Base-by-base conservation (phyloP, 129 eudicot genomes). In the Oenanthe sinensis region DNA sequence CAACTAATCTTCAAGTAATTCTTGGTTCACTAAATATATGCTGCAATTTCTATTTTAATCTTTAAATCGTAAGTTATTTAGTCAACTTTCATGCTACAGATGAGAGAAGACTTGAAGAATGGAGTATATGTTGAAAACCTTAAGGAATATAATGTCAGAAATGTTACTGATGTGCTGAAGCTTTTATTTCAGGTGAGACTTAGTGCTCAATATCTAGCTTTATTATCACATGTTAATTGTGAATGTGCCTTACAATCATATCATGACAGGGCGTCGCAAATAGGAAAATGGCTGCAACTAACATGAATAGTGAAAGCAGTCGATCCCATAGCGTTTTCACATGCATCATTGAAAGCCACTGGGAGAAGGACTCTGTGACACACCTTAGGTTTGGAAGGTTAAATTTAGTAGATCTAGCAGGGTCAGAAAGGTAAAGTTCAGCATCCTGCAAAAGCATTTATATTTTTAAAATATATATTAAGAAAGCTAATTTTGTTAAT, bases 321-420 rank as follows among this genome's bases (percentile, higher is more conserved):
- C 87, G 98, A 46, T 93, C 98, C 79, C 96, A 93, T 75, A 93
- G 98, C 79, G 98, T 93, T 79, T 90, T 93, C 84, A 93, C 96
- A 46, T 93, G 98, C 88, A 79, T 83, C 37, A 83, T 93, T 82
- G 98, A 93, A 87, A 93, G 98, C 83, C 87, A 83, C 19, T 90
- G 98, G 96, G 98, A 93, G 81, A 90, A 86, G 74, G 98, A 93
- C 79, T 87, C 92, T 10, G 87, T 86, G 86, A 81, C 88, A 9
- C 96, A 90, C 81, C 84, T 87, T 83, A 86, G 98, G 79, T 93
- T 88, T 88, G 93, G 89, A 77, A 88, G 98, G 87, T 81, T 93
- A 77, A 90, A 93, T 87, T 84, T 93, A 84, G 98, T 93, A 44
- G 98, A 93, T 82, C 84, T 93, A 37, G 98, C 98, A 83, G 98